Evolutionary conservation across 768 basidiomycete species (phyloP).

Genomic region (Pleurotus citrinopileatus): DNA sequence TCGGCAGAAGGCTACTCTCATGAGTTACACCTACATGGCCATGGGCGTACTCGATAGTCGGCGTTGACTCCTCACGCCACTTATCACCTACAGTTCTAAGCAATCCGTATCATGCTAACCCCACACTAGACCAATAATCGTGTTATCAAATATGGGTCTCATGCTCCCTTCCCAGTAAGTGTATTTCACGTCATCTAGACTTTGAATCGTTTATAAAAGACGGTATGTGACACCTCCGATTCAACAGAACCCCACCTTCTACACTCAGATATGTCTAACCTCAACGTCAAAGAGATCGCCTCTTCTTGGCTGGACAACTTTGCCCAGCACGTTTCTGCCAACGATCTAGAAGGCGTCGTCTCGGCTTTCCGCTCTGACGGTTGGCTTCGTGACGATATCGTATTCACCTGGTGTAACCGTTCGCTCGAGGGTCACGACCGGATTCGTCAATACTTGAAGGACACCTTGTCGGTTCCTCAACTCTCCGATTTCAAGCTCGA

Average conservation of each 20-base stretch:
- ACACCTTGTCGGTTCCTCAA: not conserved
- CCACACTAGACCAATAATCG: not conserved
- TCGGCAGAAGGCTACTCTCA: too few relatives aligned
- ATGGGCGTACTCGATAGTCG: not conserved
- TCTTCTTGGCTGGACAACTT: not conserved
- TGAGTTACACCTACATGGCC: too few relatives aligned
- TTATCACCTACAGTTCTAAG: too few relatives aligned
- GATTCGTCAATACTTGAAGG: not conserved
- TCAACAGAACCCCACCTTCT: not conserved
- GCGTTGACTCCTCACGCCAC: not conserved
- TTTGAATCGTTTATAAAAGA: not conserved
- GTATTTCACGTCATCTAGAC: not conserved
- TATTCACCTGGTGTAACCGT: not conserved
- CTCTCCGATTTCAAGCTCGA: conserved; percentile 22
- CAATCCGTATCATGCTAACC: not conserved
- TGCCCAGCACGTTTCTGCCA: not conserved
- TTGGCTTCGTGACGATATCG: not conserved
- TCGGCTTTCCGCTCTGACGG: not conserved
- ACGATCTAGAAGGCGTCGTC: not conserved
- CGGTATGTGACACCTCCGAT: not conserved
- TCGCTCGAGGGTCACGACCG: not conserved
- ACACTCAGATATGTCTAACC: not conserved
- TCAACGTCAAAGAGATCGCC: not conserved
- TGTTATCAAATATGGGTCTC: not conserved
- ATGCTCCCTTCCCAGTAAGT: not conserved